Conservation (phyloP, 306 rosid genomes). For the Calophaca sinica region DNA sequence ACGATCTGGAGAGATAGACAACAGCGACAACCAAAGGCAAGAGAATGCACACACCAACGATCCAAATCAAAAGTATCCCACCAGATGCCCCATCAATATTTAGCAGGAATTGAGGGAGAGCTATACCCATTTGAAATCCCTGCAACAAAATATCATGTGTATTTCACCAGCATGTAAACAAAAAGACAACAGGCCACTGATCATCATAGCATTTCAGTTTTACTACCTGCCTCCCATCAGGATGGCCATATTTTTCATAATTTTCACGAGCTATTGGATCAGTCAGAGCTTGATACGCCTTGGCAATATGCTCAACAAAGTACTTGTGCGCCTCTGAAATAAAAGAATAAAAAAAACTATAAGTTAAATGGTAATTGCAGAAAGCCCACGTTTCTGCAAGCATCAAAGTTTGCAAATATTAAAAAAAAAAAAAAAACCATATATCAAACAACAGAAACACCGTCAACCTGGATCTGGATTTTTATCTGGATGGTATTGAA, state of each 20-base stretch:
- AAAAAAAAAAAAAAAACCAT: slow-evolving; percentile 29
- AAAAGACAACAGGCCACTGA: slow-evolving; percentile 26
- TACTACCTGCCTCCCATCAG: slow-evolving; percentile 94
- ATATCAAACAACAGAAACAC: slow-evolving; percentile 49
- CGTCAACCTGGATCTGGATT: slow-evolving; percentile 96
- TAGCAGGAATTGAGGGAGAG: slow-evolving; percentile 93
- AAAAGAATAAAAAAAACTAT: slow-evolving; percentile 17
- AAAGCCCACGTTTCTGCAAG: slow-evolving; percentile 7
- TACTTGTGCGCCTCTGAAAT: slow-evolving; percentile 77
- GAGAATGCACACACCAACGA: slow-evolving; percentile 95
- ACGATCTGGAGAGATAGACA: slow-evolving; percentile 91
- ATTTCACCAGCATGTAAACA: slow-evolving; percentile 39
- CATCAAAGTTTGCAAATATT: slow-evolving; percentile 20
- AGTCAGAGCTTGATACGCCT: slow-evolving; percentile 97
- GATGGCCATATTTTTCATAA: slow-evolving; percentile 98
- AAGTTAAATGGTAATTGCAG: slow-evolving; percentile 31
- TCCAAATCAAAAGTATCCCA: slow-evolving; percentile 95
- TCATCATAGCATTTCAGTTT: slow-evolving; percentile 24
- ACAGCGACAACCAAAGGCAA: slow-evolving; percentile 96
- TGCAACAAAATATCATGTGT: slow-evolving; percentile 51
- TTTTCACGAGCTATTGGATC: slow-evolving; percentile 90
- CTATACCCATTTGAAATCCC: slow-evolving; percentile 99
- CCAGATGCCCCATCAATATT: slow-evolving; percentile 91
- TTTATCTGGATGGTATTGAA: slow-evolving; percentile 96
- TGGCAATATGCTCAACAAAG: slow-evolving; percentile 89